A percentile compares a stretch with the other conserved stretches of the same genome.
phyloP scores from a whole-genome alignment of 1,284 basidiomycete genomes.

The Malassezia cuniculi region DNA sequence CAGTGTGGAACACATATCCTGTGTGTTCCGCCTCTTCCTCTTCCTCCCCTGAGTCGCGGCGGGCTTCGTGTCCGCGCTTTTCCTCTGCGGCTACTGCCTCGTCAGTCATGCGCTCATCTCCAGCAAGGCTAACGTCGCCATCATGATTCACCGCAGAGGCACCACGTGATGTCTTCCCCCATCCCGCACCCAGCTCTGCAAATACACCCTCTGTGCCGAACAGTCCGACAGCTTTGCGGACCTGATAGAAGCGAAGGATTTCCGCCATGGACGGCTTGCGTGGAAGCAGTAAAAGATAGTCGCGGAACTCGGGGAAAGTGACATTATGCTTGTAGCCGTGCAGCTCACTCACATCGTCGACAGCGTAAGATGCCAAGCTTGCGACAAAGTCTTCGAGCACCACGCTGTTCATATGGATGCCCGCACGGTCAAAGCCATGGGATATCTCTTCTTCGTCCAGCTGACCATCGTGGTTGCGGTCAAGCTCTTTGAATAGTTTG shows the following conservation, averaged over 20 bases:
- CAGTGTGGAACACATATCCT: constrained; percentile 54
- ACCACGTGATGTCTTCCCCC: constrained; percentile 37
- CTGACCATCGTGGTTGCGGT: constrained; percentile 37
- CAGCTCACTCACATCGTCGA: constrained; percentile 11
- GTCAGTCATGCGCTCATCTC: constrained; percentile 31
- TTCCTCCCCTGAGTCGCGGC: constrained; percentile 29
- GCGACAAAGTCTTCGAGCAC: constrained; percentile 41
- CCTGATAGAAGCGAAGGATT: constrained; percentile 44
- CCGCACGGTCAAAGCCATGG: constrained; percentile 29
- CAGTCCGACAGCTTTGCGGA: constrained; percentile 40
- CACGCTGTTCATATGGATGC: constrained; percentile 27
- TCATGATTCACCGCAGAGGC: constrained; percentile 38
- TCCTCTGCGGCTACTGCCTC: constrained; percentile 24
- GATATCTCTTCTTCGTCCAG: constrained; percentile 34
- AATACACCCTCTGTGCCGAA: constrained; percentile 43
- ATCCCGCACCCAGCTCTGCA: constrained; percentile 34
- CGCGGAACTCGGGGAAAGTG: constrained; percentile 42
- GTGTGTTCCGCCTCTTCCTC: constrained; percentile 56
- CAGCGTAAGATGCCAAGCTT: constrained; percentile 28
- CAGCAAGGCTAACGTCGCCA: constrained; percentile 37
- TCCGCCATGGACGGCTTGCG: constrained; percentile 36
- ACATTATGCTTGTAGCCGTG: constrained; percentile 21
- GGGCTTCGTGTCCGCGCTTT: constrained; percentile 13
- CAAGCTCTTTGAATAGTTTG: constrained; percentile 40
- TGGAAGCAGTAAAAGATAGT: constrained; percentile 40